A percentile compares a stretch with the other conserved stretches of the same genome.
phyloP scores from a whole-genome alignment of 208 protist genomes.

The Acanthamoeba healyi region DNA sequence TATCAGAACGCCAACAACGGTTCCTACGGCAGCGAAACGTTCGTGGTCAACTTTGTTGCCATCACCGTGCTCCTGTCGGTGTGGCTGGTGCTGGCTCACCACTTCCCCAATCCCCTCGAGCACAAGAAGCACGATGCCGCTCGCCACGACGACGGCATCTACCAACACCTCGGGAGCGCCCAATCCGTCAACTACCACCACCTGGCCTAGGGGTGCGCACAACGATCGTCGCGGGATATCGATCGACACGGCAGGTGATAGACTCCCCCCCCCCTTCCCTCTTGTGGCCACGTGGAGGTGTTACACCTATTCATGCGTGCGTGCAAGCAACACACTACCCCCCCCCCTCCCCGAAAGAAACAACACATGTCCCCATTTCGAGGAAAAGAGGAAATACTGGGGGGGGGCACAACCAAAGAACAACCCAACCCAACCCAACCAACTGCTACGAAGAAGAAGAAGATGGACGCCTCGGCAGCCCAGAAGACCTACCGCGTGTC shows the following conservation, averaged over 20 bases:
- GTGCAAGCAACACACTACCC: too few species aligned
- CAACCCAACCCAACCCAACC: too few species aligned
- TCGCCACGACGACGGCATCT: background rate
- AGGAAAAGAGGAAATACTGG: too few species aligned
- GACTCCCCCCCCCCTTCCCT: too few species aligned
- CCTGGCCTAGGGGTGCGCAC: background rate
- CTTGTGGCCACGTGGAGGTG: too few species aligned
- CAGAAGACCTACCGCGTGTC: background rate
- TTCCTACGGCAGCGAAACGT: background rate
- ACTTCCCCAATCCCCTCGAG: background rate
- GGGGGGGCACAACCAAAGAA: too few species aligned
- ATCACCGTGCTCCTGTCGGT: background rate
- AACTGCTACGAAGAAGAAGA: background rate
- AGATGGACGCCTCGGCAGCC: background rate
- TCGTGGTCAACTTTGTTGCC: background rate
- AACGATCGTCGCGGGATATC: too few species aligned
- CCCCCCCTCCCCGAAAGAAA: too few species aligned
- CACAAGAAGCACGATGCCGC: background rate
- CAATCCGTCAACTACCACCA: background rate
- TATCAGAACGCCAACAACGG: background rate
- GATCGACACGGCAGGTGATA: too few species aligned
- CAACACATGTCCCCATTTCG: too few species aligned
- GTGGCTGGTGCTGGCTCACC: constrained; percentile 20
- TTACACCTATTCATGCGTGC: too few species aligned
- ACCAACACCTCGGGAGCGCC: background rate